phyloP scores from a whole-genome alignment of 345 rosid species.

The Hypericum perforatum region DNA sequence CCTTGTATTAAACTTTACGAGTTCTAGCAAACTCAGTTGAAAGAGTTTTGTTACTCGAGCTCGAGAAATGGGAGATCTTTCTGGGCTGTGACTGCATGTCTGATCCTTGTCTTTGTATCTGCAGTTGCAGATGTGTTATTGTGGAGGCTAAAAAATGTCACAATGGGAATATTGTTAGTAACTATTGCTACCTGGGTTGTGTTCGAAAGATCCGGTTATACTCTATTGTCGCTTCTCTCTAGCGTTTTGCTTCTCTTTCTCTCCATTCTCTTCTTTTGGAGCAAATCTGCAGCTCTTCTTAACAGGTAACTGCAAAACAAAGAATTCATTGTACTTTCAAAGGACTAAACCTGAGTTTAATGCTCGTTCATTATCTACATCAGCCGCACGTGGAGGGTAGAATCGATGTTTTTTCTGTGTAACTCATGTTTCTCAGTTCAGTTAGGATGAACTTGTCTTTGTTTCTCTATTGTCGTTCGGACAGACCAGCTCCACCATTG shows the following conservation, averaged over 20 bases:
- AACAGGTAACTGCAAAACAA: constrained; percentile 41
- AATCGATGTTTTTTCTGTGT: background rate
- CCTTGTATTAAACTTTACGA: too few relatives aligned
- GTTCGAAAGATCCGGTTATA: constrained; percentile 77
- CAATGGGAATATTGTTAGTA: constrained; percentile 52
- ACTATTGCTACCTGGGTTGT: constrained; percentile 79
- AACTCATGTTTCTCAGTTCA: background rate
- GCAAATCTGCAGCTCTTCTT: constrained; percentile 91
- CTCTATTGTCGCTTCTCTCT: constrained; percentile 70
- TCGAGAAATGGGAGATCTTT: background rate
- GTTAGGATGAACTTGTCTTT: background rate
- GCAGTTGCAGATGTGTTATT: constrained; percentile 88
- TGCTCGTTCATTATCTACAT: too few relatives aligned
- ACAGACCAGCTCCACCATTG: constrained; percentile 90
- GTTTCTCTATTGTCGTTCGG: background rate
- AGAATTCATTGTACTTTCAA: too few relatives aligned
- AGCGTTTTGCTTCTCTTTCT: constrained; percentile 80
- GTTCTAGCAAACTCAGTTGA: too few relatives aligned
- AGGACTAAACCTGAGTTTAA: too few relatives aligned
- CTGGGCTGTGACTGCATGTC: background rate
- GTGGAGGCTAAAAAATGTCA: constrained; percentile 66
- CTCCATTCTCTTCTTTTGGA: constrained; percentile 78
- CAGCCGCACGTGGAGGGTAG: too few relatives aligned
- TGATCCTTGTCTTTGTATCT: constrained; percentile 10
- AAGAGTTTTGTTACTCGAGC: too few relatives aligned